A percentile compares a stretch with the other conserved stretches of the same genome.
Conservation (phyloP, 208 protist species). For the Trypanosoma cruzi region DNA sequence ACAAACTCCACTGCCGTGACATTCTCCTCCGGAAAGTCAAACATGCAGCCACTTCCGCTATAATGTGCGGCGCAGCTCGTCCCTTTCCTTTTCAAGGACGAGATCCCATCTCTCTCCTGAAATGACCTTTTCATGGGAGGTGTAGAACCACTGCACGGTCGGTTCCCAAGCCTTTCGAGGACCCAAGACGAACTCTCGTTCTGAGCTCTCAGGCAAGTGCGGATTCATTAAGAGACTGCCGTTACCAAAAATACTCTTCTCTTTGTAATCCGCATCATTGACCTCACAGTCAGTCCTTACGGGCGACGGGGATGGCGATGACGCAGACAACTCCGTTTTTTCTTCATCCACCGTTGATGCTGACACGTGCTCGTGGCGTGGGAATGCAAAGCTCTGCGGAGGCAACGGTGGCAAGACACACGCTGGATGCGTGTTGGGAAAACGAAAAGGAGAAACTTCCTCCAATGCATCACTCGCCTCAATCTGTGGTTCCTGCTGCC, state of each 20-base stretch:
- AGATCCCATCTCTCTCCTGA: slow-evolving; percentile 41
- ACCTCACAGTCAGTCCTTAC: background rate
- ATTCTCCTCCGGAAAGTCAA: slow-evolving; percentile 39
- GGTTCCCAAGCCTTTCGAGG: background rate
- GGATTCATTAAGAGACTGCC: too few species aligned
- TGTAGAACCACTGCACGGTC: slow-evolving; percentile 16
- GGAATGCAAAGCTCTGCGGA: background rate
- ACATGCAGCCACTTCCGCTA: slow-evolving; percentile 34
- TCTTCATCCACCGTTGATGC: background rate
- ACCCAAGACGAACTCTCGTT: background rate
- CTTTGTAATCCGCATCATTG: background rate
- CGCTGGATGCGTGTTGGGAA: background rate
- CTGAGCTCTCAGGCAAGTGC: background rate
- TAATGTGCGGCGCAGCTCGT: slow-evolving; percentile 37
- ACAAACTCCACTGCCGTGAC: slow-evolving; percentile 33
- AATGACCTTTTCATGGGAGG: slow-evolving; percentile 43
- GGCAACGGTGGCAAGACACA: background rate
- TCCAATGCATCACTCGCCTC: background rate
- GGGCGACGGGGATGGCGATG: background rate
- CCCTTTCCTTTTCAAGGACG: slow-evolving; percentile 28
- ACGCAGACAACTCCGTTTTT: background rate
- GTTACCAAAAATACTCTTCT: background rate
- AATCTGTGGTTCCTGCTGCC: background rate
- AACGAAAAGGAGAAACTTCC: background rate
- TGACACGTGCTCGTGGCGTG: background rate